phyloP scores from a whole-genome alignment of 2,329 filamentous ascomycete species.

The Aspergillus felis region DNA sequence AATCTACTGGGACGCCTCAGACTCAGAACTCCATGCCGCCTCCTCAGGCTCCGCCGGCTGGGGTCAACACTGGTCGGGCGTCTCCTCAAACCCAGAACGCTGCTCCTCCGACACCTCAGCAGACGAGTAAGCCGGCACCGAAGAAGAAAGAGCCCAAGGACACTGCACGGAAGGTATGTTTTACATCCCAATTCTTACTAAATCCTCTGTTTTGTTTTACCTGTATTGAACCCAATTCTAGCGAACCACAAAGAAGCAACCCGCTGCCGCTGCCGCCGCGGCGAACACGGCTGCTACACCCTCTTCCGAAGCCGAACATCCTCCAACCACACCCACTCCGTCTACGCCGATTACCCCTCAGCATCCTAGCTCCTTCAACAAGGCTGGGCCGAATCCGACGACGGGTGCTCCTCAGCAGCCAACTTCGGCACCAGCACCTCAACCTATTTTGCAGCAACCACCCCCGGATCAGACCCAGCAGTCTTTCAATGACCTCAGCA shows the following conservation, averaged over 20 bases:
- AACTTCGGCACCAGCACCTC: conserved; percentile 34
- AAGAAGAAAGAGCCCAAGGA: conserved; percentile 59
- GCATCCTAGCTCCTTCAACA: conserved; percentile 44
- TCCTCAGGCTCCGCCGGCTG: conserved; percentile 42
- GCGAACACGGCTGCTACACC: conserved; percentile 42
- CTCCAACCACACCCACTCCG: conserved; percentile 46
- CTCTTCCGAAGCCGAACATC: conserved; percentile 45
- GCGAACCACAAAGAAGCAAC: conserved; percentile 43
- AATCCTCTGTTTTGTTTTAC: conserved; percentile 2
- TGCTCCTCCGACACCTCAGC: conserved; percentile 60
- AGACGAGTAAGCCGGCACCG: conserved; percentile 54
- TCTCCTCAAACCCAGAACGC: conserved; percentile 43
- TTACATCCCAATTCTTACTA: neutral
- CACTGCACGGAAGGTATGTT: conserved; percentile 47
- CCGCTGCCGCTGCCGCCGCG: conserved; percentile 31
- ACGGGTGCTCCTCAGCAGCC: conserved; percentile 30
- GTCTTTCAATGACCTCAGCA: conserved; percentile 31
- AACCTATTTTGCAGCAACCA: conserved; percentile 31
- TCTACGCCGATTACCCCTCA: conserved; percentile 48
- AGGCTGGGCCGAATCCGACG: conserved; percentile 35
- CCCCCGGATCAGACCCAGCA: conserved; percentile 31
- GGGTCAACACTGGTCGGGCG: conserved; percentile 38
- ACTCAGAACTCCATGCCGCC: conserved; percentile 53
- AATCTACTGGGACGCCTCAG: conserved; percentile 53
- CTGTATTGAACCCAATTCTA: conserved; percentile 21